Base-by-base conservation (phyloP, 192 early-diverging fungal species). In the Dispira simplex region DNA sequence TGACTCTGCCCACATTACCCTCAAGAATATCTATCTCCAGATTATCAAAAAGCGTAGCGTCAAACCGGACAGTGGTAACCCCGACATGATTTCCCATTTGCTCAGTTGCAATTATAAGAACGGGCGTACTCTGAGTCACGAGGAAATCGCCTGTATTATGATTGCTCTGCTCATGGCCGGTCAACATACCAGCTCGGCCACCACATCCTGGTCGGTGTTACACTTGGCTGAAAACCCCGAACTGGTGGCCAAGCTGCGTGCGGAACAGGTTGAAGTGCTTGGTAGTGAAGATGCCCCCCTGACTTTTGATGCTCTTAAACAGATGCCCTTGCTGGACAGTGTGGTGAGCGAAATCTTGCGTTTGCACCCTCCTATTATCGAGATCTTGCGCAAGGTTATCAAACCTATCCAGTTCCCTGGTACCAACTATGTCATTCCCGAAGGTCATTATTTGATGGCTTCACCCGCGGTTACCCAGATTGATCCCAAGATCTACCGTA, bases 81-180 rank as follows among this genome's bases (percentile, higher is more conserved):
- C 77, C 11, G 93, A 95, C 67, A 81, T 96, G 62, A 77, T 98
- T 54, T 81, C 91, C 64, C 78, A 81, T 10, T 74, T 96, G 63
- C 91, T 93, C 84, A 77, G 85, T 60, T 81, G 86, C 52, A 80
- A 75, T 26, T 98, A 98, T 81, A 93, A 92, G 79, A 81, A 88
- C 67, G 95, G 95, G 44, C 80, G 81, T 62, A 76, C 77, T 45
- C 71, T 95, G 73, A 82, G 90, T 27, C 90, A 97, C 70, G 73
- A 82, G 46, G 89, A 91, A 58, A 77, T 91, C 63, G 88, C 92
- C 25, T 89, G 92, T 81, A 86, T 98, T 82, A 88, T 96, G 87
- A 98, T 98, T 80, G 96, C 96, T 21, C 69, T 91, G 51, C 78
- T 98, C 53, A 90, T 98, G 85, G 96, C 89, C 44, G 96, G 96